phyloP scores from a whole-genome alignment of 1,139 yeast genomes.

The Geotrichum australiense region DNA sequence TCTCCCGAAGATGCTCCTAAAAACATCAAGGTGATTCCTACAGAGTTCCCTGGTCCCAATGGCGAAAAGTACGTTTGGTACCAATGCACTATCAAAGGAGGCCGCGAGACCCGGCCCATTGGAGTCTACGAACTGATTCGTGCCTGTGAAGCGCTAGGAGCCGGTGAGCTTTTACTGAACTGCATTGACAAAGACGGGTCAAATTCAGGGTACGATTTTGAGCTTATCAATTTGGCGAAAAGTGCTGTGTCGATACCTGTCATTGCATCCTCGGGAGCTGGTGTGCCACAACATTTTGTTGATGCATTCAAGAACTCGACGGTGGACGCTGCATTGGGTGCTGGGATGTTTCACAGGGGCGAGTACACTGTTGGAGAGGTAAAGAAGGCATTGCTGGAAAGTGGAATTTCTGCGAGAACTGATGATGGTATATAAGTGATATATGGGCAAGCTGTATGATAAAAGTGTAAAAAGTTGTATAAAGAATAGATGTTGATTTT shows the following conservation, averaged over 20 bases:
- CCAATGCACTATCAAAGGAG: slow-evolving; percentile 94
- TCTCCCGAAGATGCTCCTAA: slow-evolving; percentile 56
- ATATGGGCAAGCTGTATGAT: not conserved
- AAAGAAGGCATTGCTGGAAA: slow-evolving; percentile 38
- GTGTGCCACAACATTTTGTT: slow-evolving; percentile 79
- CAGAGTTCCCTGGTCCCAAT: slow-evolving; percentile 62
- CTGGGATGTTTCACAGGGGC: slow-evolving; percentile 94
- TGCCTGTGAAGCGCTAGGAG: slow-evolving; percentile 92
- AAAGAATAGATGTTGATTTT: too few relatives aligned
- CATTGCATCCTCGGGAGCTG: slow-evolving; percentile 97
- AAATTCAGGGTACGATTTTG: slow-evolving; percentile 85
- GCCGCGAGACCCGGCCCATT: slow-evolving; percentile 78
- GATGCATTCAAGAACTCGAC: slow-evolving; percentile 76
- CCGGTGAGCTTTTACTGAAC: slow-evolving; percentile 87
- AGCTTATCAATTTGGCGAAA: slow-evolving; percentile 71
- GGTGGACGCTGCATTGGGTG: slow-evolving; percentile 95
- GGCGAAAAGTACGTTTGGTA: slow-evolving; percentile 88
- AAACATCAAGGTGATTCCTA: slow-evolving; percentile 40
- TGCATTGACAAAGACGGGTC: slow-evolving; percentile 97
- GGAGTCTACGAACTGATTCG: slow-evolving; percentile 85
- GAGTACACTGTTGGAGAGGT: slow-evolving; percentile 85
- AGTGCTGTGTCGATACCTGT: slow-evolving; percentile 77
- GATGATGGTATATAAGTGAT: slow-evolving; percentile 7
- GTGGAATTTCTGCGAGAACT: slow-evolving; percentile 14
- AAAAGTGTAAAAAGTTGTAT: too few relatives aligned